phyloP scores from a whole-genome alignment of 2,329 filamentous ascomycete genomes.

The Clonostachys rhizophaga region DNA sequence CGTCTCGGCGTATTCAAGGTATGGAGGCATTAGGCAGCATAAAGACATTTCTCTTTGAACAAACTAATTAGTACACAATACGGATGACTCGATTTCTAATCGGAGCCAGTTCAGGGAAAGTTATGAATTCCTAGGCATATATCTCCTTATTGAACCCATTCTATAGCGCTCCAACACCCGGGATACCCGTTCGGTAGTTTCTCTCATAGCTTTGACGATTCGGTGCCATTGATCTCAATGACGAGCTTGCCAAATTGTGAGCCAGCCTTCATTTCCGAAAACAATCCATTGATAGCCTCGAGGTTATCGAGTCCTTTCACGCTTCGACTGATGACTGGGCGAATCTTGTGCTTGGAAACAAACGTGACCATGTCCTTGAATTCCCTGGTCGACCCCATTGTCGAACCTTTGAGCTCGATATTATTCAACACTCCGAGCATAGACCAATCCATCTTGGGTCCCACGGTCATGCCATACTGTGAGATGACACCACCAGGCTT shows the following conservation, averaged over 20 bases:
- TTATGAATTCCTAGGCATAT: background rate
- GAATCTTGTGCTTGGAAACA: constrained; percentile 67
- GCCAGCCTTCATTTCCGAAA: constrained; percentile 82
- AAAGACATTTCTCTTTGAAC: too few relatives aligned
- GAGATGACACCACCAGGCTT: constrained; percentile 81
- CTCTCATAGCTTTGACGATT: constrained; percentile 5
- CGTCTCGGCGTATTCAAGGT: too few relatives aligned
- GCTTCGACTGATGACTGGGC: constrained; percentile 71
- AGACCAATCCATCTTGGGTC: constrained; percentile 79
- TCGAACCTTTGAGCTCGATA: constrained; percentile 78
- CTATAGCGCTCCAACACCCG: constrained; percentile 1
- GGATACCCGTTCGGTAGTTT: background rate
- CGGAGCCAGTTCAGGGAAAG: background rate
- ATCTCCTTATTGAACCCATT: background rate
- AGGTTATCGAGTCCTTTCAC: constrained; percentile 71
- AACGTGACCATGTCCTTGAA: constrained; percentile 90
- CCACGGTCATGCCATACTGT: constrained; percentile 86
- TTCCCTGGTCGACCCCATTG: constrained; percentile 87
- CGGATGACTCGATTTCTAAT: too few relatives aligned
- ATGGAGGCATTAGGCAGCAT: too few relatives aligned
- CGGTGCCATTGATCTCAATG: constrained; percentile 55
- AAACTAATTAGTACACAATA: background rate
- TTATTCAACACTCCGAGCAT: constrained; percentile 86
- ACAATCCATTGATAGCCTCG: constrained; percentile 74
- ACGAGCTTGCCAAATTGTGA: constrained; percentile 92